These are phyloP conservation scores for Aureobasidium melanogenum DNA, from an alignment of 2,329 filamentous ascomycete species.

Conservation along the genomic window DNA sequence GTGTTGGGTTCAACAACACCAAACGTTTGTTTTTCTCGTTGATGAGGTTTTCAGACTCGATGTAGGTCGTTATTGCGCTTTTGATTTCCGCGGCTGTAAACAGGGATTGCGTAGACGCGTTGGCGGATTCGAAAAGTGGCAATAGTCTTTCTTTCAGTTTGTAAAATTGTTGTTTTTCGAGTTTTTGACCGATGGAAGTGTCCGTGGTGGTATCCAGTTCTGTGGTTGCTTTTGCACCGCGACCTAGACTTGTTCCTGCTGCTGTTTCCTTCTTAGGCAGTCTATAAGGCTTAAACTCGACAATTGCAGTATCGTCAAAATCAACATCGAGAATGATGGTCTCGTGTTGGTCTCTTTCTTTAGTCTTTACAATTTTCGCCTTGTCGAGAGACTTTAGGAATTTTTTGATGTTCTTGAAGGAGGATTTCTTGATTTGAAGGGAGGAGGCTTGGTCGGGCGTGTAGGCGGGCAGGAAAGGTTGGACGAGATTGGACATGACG, in stretches of 20 bases:
- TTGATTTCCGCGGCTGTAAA: constrained; percentile 54
- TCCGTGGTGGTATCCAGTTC: constrained; percentile 27
- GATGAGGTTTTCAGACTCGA: constrained; percentile 49
- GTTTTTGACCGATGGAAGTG: constrained; percentile 37
- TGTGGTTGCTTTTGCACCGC: constrained; percentile 30
- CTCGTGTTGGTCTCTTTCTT: constrained; percentile 56
- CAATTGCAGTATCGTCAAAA: constrained; percentile 47
- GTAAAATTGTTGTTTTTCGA: constrained; percentile 45
- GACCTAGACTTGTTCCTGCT: constrained; percentile 28
- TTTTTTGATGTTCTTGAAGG: constrained; percentile 61
- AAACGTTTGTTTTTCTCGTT: constrained; percentile 52
- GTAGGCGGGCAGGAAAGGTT: constrained; percentile 56
- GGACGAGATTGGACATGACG: constrained; percentile 54
- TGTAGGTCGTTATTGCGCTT: constrained; percentile 47
- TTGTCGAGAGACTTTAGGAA: constrained; percentile 63
- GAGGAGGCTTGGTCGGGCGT: constrained; percentile 46
- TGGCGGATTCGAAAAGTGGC: constrained; percentile 45
- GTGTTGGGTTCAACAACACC: constrained; percentile 52
- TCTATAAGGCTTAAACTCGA: constrained; percentile 52
- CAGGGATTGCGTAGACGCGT: constrained; percentile 36
- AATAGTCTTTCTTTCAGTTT: constrained; percentile 49
- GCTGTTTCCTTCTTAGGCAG: constrained; percentile 49
- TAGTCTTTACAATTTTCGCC: constrained; percentile 51
- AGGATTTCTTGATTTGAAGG: constrained; percentile 61
- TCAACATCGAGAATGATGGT: constrained; percentile 57